These are phyloP conservation scores for Fusarium ramigenum DNA, from an alignment of 2,329 filamentous ascomycete species.

Conservation along the genomic window DNA sequence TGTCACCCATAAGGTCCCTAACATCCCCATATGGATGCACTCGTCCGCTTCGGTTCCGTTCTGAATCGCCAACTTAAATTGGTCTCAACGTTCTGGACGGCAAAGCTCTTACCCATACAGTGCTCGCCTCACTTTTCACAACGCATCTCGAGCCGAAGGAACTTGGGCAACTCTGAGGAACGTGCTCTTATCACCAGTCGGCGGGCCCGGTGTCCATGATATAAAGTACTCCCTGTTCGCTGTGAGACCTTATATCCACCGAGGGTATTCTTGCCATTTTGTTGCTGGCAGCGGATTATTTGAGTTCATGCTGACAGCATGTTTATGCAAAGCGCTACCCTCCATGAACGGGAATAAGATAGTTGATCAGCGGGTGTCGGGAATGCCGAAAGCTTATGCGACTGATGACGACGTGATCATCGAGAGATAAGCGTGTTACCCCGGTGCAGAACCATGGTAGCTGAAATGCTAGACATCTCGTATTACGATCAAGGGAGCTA, in stretches of 20 bases:
- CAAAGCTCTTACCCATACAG: accelerated
- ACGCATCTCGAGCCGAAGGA: background rate
- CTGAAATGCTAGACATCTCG: background rate
- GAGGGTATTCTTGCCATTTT: background rate
- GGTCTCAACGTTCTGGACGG: accelerated
- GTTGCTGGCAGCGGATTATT: accelerated
- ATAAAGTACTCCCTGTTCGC: background rate
- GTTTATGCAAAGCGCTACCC: background rate
- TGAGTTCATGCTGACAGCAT: background rate
- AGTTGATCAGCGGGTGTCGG: background rate
- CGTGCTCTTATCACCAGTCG: background rate
- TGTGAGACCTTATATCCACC: background rate
- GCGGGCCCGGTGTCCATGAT: background rate
- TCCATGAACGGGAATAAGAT: background rate
- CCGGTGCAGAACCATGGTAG: background rate
- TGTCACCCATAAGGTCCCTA: background rate
- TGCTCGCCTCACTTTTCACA: background rate
- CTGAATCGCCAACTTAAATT: too few species aligned
- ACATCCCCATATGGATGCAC: background rate
- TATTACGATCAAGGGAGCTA: background rate
- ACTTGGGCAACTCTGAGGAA: background rate
- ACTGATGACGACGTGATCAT: background rate
- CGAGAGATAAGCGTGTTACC: background rate
- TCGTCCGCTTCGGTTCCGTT: background rate
- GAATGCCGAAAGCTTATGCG: background rate